These are phyloP conservation scores for Scenedesmus sp. DNA, from an alignment of 163 green algal genomes.

Conservation along the genomic window DNA sequence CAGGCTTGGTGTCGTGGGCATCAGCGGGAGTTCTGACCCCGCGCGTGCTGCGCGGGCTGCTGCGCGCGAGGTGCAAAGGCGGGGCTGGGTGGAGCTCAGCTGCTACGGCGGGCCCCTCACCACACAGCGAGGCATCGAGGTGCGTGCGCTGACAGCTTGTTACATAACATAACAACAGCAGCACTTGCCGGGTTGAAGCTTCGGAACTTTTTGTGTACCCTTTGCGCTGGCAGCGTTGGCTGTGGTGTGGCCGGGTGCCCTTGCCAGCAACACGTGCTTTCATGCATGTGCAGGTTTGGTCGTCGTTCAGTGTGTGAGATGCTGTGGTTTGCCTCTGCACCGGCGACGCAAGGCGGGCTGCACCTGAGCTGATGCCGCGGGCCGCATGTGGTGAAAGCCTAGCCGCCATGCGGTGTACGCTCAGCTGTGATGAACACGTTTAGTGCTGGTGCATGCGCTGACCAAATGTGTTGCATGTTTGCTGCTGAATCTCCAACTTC, in stretches of 20 bases:
- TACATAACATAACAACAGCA: not conserved
- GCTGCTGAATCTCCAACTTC: too few species aligned
- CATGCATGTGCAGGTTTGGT: too few species aligned
- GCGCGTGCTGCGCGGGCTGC: not conserved
- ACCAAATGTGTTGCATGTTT: too few species aligned
- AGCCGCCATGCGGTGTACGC: too few species aligned
- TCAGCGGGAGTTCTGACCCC: not conserved
- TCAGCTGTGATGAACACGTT: too few species aligned
- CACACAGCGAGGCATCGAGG: conserved; percentile 10
- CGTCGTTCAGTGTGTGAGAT: not conserved
- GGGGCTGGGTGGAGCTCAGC: conserved; percentile 3
- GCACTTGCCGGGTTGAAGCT: not conserved
- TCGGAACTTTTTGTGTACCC: too few species aligned
- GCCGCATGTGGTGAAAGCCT: too few species aligned
- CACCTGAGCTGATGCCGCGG: not conserved
- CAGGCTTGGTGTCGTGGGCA: not conserved
- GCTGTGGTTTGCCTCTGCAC: too few species aligned
- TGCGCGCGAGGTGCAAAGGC: not conserved
- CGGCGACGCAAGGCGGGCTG: not conserved
- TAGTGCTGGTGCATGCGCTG: too few species aligned
- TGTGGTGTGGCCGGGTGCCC: too few species aligned
- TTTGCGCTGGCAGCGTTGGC: too few species aligned
- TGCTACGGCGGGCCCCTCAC: not conserved
- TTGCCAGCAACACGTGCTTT: too few species aligned
- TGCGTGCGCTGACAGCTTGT: not conserved